These are phyloP conservation scores for Gossypium arboreum DNA, from an alignment of 345 rosid genomes.

Conservation along the genomic window DNA sequence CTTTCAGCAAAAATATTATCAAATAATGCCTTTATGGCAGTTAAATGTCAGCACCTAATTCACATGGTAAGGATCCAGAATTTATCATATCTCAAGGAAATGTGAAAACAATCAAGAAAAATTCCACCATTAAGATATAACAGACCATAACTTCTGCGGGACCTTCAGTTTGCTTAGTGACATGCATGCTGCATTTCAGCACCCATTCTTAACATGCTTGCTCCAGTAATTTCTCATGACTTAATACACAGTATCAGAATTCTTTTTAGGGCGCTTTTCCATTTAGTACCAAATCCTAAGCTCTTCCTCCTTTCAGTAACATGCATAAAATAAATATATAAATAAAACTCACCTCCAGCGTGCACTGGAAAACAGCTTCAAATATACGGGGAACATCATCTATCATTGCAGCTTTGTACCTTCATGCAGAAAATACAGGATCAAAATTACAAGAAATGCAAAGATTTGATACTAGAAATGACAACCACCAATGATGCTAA, in stretches of 20 bases:
- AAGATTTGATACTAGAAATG: neutral
- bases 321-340: neutral
- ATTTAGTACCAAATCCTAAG: neutral
- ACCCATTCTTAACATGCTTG: neutral
- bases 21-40: neutral
- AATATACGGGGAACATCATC: slow-evolving; percentile 96
- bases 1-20: neutral
- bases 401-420: slow-evolving; percentile 90
- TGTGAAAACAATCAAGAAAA: neutral
- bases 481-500: neutral
- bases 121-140: neutral
- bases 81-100: neutral
- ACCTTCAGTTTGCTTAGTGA: neutral
- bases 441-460: neutral
- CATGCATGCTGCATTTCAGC: neutral
- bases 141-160: neutral
- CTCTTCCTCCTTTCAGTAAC: neutral
- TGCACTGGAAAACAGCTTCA: slow-evolving; percentile 98
- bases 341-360: slow-evolving; percentile 70
- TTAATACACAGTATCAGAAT: neutral
- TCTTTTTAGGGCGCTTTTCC: neutral
- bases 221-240: neutral
- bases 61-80: neutral
- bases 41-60: neutral
- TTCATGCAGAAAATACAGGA: slow-evolving; percentile 23